phyloP scores from a whole-genome alignment of 1,284 basidiomycete species.

The Rhodotorula mucilaginosa region DNA sequence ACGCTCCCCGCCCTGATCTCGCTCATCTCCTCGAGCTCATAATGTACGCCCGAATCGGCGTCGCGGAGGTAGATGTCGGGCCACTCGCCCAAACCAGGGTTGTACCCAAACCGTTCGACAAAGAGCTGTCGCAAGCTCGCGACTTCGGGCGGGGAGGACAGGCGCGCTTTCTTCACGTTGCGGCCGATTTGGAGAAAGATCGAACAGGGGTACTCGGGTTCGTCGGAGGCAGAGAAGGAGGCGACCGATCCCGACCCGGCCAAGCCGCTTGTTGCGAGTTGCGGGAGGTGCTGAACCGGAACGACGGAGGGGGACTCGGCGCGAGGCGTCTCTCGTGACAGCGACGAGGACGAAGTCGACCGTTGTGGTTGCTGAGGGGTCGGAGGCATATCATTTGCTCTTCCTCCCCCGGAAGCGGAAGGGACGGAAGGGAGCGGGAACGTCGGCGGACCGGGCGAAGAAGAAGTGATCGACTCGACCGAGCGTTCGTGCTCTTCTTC shows the following conservation, averaged over 20 bases:
- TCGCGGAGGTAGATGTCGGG: slow-evolving; percentile 95
- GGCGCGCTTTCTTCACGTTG: slow-evolving; percentile 80
- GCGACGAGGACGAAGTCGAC: background rate
- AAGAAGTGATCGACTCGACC: background rate
- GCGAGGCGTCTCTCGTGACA: background rate
- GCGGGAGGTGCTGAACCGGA: background rate
- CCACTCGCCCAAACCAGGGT: slow-evolving; percentile 72
- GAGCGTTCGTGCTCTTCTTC: slow-evolving; percentile 21
- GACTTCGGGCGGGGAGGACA: slow-evolving; percentile 64
- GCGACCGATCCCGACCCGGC: background rate
- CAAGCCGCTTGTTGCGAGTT: background rate
- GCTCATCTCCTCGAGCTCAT: slow-evolving; percentile 92
- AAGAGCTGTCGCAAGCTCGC: slow-evolving; percentile 78
- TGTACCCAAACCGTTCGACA: slow-evolving; percentile 93
- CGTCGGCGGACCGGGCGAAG: slow-evolving; percentile 16
- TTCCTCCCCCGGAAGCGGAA: background rate
- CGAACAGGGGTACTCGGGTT: slow-evolving; percentile 53
- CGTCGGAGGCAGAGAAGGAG: background rate
- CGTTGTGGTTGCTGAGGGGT: background rate
- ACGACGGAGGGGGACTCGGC: background rate
- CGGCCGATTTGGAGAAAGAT: slow-evolving; percentile 88
- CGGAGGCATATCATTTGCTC: background rate
- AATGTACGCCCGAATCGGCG: slow-evolving; percentile 83
- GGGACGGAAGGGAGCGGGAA: slow-evolving; percentile 10
- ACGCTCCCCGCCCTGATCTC: slow-evolving; percentile 86